These are phyloP conservation scores for Entamoeba moshkovskii DNA, from an alignment of 208 protist genomes.

Conservation along the genomic window DNA sequence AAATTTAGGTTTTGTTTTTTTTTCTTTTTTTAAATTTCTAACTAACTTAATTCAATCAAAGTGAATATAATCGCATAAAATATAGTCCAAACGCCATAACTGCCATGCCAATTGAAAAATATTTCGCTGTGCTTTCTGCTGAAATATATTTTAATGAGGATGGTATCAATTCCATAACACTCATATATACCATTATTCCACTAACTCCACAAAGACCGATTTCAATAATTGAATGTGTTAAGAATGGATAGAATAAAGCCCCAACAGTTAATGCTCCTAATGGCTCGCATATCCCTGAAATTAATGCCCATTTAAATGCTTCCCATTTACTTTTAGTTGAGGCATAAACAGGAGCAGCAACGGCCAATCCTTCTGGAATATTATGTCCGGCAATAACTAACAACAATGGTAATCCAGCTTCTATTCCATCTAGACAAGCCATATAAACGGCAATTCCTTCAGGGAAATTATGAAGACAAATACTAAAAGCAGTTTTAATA, in stretches of 20 bases:
- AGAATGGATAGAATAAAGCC: not conserved
- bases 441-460: not conserved
- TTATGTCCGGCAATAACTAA: not conserved
- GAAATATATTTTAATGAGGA: not conserved
- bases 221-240: not conserved
- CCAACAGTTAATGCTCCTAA: not conserved
- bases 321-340: not conserved
- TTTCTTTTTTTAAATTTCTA: too few relatives aligned
- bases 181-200: not conserved
- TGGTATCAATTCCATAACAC: not conserved
- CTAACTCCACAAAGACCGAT: not conserved
- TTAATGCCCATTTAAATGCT: not conserved
- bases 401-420: not conserved
- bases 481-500: not conserved
- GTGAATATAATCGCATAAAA: not conserved
- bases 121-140: not conserved
- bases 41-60: too few relatives aligned
- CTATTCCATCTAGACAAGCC: not conserved
- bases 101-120: not conserved
- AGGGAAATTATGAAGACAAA: not conserved
- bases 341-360: not conserved
- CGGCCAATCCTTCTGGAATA: not conserved
- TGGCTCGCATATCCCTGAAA: not conserved
- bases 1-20: too few relatives aligned
- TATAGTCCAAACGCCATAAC: not conserved